Base-by-base conservation (phyloP, 2,329 filamentous ascomycete genomes). In the Cordyceps tenuipes region DNA sequence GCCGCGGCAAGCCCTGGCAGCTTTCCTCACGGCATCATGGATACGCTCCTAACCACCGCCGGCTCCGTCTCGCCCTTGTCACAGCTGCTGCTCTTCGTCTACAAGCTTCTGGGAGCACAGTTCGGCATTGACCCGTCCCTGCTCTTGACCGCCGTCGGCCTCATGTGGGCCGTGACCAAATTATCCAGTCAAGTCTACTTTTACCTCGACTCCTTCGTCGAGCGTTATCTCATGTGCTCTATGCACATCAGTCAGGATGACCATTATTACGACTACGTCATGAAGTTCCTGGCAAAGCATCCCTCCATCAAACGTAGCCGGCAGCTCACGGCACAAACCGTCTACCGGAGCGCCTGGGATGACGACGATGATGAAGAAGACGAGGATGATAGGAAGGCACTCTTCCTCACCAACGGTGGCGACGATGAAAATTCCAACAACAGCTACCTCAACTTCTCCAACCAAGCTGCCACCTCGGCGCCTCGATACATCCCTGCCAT, bases 401-500 rank as follows among this genome's bases (percentile, higher is more conserved):
- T 77, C 8, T 68, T 70, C 13, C 73, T 70, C 19, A 69, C 71
- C 10, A 66, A 73, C 12, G 74, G 76, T 34, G 75, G 75, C 15
- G 74, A 74, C 15, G 74, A 71, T 3, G 66, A 67, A 1, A 72
- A 71, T n/a, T 58, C 60, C 3, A 67, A 68, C 12, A 66, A 63
- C 34, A 69, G 67, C 58, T 83, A 80, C 64, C 77, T 84, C 54
- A 85, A 85, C 68, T 85, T 85, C 69, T 81, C 82, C 3, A 82
- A 79, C 62, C 79, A 83, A 62, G 79, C 82, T 62, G 79, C 80
- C 12, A 78, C 21, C 10, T 48, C 79, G 71, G 75, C 75, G 9
- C 80, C 81, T 1, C 75, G 78, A 39, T 85, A 78, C 63, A 76
- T 82, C 0, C 82, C 82, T 0, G 80, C 81, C 5, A 68, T 82